Conservation (phyloP, 83 land plant genomes). For the Thuja plicata region DNA sequence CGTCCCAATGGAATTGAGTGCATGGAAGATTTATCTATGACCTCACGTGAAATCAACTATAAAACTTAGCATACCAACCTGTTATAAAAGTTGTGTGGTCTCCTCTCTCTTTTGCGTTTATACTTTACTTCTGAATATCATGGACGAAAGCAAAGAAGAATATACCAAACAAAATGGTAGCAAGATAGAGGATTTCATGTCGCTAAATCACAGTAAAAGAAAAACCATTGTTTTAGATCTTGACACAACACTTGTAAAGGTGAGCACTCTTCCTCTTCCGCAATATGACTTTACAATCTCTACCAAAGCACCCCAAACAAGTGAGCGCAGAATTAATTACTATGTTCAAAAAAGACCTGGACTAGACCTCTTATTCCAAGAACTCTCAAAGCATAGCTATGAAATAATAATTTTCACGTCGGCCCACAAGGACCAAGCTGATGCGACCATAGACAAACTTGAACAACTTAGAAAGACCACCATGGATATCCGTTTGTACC, state of each 20-base stretch:
- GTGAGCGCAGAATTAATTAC: not conserved
- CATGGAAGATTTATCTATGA: not conserved
- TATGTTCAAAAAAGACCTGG: not conserved
- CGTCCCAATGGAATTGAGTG: not conserved
- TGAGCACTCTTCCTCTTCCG: not conserved
- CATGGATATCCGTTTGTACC: not conserved
- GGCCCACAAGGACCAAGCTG: not conserved
- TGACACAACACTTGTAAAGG: not conserved
- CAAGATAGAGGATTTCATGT: not conserved
- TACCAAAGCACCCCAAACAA: not conserved
- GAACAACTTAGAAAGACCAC: not conserved
- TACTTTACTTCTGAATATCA: not conserved
- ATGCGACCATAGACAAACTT: not conserved
- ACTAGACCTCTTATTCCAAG: not conserved
- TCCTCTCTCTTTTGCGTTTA: too few relatives aligned
- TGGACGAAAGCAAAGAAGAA: not conserved
- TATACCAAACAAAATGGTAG: not conserved
- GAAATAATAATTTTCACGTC: not conserved
- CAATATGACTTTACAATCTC: not conserved
- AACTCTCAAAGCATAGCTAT: not conserved
- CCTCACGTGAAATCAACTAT: not conserved
- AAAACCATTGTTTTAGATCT: not conserved
- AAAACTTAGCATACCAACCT: too few relatives aligned
- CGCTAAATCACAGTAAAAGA: not conserved
- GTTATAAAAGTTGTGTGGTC: too few relatives aligned